Percentiles rank a stretch among this genome's conserved stretches.
These are phyloP conservation scores for Reutealis trisperma DNA, from an alignment of 345 rosid genomes.

Conservation along the genomic window DNA sequence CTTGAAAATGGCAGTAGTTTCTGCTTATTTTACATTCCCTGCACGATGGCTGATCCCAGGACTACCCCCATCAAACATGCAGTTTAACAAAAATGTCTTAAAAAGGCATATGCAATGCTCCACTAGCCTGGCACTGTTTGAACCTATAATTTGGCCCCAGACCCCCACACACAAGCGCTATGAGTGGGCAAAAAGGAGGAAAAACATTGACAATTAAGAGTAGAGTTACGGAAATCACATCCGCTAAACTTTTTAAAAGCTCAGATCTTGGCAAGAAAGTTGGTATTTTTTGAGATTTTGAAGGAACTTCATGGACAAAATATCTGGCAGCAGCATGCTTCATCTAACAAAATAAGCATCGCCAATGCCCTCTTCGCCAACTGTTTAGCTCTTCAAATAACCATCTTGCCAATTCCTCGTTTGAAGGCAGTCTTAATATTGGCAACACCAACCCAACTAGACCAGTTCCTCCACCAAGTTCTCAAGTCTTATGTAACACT, in stretches of 20 bases:
- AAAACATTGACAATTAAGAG: too few relatives aligned
- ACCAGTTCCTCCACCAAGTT: neutral
- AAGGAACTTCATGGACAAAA: too few relatives aligned
- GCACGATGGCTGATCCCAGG: neutral
- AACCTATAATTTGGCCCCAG: too few relatives aligned
- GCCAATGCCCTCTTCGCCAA: neutral
- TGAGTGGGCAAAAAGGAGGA: too few relatives aligned
- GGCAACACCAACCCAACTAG: neutral
- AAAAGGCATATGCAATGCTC: too few relatives aligned
- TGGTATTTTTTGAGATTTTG: neutral
- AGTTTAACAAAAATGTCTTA: neutral
- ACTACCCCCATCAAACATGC: neutral
- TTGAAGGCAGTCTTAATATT: neutral
- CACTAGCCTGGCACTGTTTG: too few relatives aligned
- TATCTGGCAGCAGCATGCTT: neutral
- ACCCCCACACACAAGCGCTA: too few relatives aligned
- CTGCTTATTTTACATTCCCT: slow-evolving; percentile 2
- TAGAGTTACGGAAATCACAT: neutral
- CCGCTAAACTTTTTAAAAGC: too few relatives aligned
- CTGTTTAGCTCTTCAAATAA: neutral
- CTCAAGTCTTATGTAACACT: neutral
- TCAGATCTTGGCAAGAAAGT: neutral
- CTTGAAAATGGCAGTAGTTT: neutral
- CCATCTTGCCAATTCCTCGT: neutral
- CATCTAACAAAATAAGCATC: neutral